Percentiles rank a stretch among this genome's conserved stretches.
Conservation (phyloP, 495 filamentous ascomycete species). For the Neurospora hispaniola region DNA sequence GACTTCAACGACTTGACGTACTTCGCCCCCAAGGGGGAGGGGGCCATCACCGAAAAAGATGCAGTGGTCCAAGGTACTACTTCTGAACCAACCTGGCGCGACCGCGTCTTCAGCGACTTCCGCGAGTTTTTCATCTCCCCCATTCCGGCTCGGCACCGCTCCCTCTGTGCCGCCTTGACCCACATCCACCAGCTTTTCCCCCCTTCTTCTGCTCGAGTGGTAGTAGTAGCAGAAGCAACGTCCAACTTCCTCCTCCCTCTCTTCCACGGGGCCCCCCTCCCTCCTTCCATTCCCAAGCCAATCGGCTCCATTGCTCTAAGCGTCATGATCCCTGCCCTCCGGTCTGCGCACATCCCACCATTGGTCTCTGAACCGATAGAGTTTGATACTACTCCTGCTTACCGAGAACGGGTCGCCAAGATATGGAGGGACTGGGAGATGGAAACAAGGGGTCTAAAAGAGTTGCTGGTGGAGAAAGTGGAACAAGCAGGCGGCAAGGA, state of each 20-base stretch:
- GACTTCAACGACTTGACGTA: slow-evolving; percentile 16
- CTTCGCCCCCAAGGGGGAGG: slow-evolving; percentile 4
- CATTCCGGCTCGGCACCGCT: slow-evolving; percentile 11
- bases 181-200: slow-evolving; percentile 6
- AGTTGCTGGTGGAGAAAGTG: background rate
- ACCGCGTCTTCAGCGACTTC: background rate
- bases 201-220: slow-evolving; percentile 9
- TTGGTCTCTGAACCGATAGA: slow-evolving; percentile 5
- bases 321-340: slow-evolving; percentile 18
- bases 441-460: background rate
- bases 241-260: slow-evolving; percentile 19
- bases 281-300: slow-evolving; percentile 5
- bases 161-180: slow-evolving; percentile 16
- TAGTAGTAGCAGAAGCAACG: slow-evolving; percentile 24
- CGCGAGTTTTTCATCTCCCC: background rate
- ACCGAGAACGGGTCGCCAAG: background rate
- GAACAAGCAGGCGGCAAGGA: background rate
- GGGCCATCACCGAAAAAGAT: background rate
- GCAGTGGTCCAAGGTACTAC: background rate
- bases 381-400: background rate
- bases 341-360: slow-evolving; percentile 17
- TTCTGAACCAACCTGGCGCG: background rate
- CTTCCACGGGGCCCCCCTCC: slow-evolving; percentile 14
- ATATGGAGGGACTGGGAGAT: slow-evolving; percentile 6
- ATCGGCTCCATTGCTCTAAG: slow-evolving; percentile 11